Conservation (phyloP, 1,284 basidiomycete species). For the Ceratobasidium sp. region DNA sequence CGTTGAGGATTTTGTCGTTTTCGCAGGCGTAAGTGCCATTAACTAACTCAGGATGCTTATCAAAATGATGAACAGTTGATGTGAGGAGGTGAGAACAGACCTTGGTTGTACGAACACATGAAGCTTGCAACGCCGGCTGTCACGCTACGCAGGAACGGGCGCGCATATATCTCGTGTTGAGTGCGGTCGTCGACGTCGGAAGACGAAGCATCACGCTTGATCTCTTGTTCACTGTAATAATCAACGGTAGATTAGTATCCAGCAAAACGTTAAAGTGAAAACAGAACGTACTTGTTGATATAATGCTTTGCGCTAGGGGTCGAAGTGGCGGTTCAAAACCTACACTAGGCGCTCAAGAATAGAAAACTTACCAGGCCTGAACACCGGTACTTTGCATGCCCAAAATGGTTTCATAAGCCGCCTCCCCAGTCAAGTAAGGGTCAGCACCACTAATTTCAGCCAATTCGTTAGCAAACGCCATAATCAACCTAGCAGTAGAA, state of each 20-base stretch:
- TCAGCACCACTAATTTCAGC: slow-evolving; percentile 62
- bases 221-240: slow-evolving; percentile 73
- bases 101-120: slow-evolving; percentile 75
- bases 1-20: slow-evolving; percentile 78
- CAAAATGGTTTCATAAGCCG: slow-evolving; percentile 76
- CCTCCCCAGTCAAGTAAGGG: slow-evolving; percentile 78
- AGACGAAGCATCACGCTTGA: slow-evolving; percentile 63
- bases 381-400: slow-evolving; percentile 80
- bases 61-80: neutral
- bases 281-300: slow-evolving; percentile 55
- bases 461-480: neutral
- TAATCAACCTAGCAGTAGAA: neutral
- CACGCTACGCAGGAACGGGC: slow-evolving; percentile 78
- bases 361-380: slow-evolving; percentile 62
- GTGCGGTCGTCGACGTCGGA: slow-evolving; percentile 83
- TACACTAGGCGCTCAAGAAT: neutral
- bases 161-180: slow-evolving; percentile 76
- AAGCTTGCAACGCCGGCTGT: slow-evolving; percentile 78
- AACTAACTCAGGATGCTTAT: slow-evolving; percentile 52
- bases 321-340: neutral
- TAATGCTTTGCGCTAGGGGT: slow-evolving; percentile 72
- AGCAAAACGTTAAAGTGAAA: neutral
- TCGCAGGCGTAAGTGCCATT: slow-evolving; percentile 85
- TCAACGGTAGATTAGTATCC: neutral
- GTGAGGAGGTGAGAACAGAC: neutral